Evolutionary conservation across 1,139 yeast species (phyloP), one percentile per base, ranked within the genome.

Genomic region (Hansenula lynferdii): DNA sequence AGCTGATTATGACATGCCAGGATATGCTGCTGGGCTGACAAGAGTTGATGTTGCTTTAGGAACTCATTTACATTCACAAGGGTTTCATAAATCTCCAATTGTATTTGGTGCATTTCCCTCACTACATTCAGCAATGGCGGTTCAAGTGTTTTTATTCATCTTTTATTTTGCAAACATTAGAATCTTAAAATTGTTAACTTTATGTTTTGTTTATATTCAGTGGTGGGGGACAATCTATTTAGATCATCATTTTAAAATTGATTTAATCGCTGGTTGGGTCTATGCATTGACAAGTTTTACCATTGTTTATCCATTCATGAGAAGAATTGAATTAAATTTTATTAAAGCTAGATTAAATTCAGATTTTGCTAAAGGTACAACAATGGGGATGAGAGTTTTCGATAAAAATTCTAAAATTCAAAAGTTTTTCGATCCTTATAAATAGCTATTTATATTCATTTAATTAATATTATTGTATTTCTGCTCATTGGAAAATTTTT

Each of bases 141-240:
- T 72, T 40, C 72, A 73, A 54, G 71, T 73, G 34, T 61, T 74
- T 42, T 71, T 72, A 50, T 55, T 73, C 41, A 50, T 67, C 37
- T 61, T 65, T 41, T 69, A 68, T 54, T 65, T 66, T 47, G 50
- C 71, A 3, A 56, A 64, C 17, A 65, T 68, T 59, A 51, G 49
- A 3, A 29, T 56, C 1, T 56, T 72, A 45, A 62, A 72, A 51
- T 34, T 56, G 15, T 41, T 57, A 24, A 63, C 70, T 39, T 47
- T 67, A 39, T 30, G 40, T 5, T 66, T 75, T 62, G 73, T 75
- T 34, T 42, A 64, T 6, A 54, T 77, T 35, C 87, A 80, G 54
- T 78, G 86, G 82, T 81, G 86, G 86, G 78, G 84, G 18, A 79
- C 87, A 12, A 79, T 81, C 58, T 81, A 81, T 51, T 59, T 81